Conservation (phyloP, 2,329 filamentous ascomycete genomes). For the Fusarium burgessii region DNA sequence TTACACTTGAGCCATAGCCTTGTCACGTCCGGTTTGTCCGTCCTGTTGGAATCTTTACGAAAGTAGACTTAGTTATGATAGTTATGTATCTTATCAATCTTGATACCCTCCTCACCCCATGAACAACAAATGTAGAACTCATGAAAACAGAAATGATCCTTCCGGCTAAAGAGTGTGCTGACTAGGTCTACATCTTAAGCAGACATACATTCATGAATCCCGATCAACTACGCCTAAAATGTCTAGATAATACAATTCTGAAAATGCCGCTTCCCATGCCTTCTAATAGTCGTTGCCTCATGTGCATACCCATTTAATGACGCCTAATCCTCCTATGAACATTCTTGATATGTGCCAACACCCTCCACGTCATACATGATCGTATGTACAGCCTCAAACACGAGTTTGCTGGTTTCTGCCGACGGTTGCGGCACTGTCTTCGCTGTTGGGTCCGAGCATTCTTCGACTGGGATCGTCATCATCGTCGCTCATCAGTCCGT, state of each 20-base stretch:
- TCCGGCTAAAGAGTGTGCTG: too few relatives aligned
- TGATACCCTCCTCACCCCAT: too few relatives aligned
- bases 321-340: not conserved
- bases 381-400: not conserved
- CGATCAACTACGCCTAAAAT: constrained; percentile 11
- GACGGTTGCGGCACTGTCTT: constrained; percentile 48
- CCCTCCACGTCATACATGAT: not conserved
- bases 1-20: too few relatives aligned
- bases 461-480: constrained; percentile 71
- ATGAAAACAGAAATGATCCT: too few relatives aligned
- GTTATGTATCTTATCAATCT: too few relatives aligned
- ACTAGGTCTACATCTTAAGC: not conserved
- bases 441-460: constrained; percentile 46
- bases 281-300: not conserved
- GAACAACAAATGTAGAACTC: too few relatives aligned
- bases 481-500: constrained; percentile 89
- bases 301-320: not conserved
- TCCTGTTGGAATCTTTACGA: too few relatives aligned
- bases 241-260: constrained; percentile 4
- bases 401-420: constrained; percentile 50
- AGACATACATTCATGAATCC: not conserved
- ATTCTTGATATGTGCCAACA: not conserved
- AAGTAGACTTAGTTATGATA: too few relatives aligned
- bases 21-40: too few relatives aligned
- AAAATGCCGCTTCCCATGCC: not conserved